Evolutionary conservation across 805 yeast species (phyloP).

Genomic region (Komagataella kurtzmanii): DNA sequence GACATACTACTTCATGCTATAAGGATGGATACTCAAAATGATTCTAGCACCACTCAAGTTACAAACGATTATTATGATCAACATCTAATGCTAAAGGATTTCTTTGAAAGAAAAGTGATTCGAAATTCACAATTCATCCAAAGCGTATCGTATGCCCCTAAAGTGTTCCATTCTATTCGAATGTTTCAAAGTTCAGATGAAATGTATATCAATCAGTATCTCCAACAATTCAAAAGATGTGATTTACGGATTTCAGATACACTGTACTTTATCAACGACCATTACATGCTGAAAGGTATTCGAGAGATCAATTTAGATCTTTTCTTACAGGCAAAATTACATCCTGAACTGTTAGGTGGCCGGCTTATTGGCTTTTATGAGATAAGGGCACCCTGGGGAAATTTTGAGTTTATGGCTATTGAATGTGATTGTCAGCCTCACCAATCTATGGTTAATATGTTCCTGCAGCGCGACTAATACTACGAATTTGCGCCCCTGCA

Average conservation of each 20-base stretch:
- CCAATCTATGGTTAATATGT: background rate
- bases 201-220: background rate
- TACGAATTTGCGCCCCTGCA: background rate
- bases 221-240: background rate
- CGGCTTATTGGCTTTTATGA: background rate
- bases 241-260: background rate
- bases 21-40: background rate
- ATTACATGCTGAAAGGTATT: background rate
- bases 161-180: background rate
- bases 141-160: background rate
- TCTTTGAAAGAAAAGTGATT: background rate
- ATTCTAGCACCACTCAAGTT: background rate
- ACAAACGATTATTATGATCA: background rate
- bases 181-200: background rate
- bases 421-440: background rate
- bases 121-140: background rate
- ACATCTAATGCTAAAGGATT: background rate
- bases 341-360: background rate
- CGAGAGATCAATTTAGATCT: background rate
- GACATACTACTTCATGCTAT: background rate
- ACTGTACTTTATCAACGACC: background rate
- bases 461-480: background rate
- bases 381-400: background rate
- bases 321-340: background rate
- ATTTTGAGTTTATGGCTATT: background rate